Evolutionary conservation across 805 yeast species (phyloP), one percentile per base, ranked within the genome.

Genomic region (Brettanomyces anomalus): DNA sequence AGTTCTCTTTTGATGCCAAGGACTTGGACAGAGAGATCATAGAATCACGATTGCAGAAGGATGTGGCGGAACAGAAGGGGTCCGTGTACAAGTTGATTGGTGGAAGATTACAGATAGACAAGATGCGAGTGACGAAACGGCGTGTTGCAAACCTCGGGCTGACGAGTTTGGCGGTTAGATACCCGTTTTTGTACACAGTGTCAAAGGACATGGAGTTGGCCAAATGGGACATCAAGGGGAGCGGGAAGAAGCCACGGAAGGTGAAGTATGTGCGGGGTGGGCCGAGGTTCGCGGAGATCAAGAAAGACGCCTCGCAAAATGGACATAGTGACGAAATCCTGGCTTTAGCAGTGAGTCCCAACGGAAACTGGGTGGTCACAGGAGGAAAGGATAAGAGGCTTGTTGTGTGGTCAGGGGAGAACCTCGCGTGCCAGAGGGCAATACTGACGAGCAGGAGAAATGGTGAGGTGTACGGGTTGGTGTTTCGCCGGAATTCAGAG

Each of bases 41-140:
- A 40, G 76, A 88, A 4, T 71, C 84, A 30, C 73, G 98, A 54
- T 71, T 93, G 52, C 84, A 79, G 55, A 77, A 77, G 50, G 97
- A 93, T 58, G 95, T 86, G 37, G 95, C 95, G 1, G 96, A 88
- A 60, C 78, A 78, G 44, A 82, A 82, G 57, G 97, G 98, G 31
- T 77, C 77, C 50, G 76, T 89, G 14, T 90, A 83, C 62, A 77
- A 83, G 56, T 77, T 71, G 52, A 62, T 79, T 46, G 85, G 77
- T 3, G 78, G 72, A 42, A 64, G 67, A 40, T 46, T 84, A 5
- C 50, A 67, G 8, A 43, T 62, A 7, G 71, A 66, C 43, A 76
- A 70, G 42, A 63, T 71, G 17, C 62, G 66, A 31, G 61, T 68
- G 13, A 74, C 77, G 17, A 20, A 38, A 14, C 46, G 47, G 4